Evolutionary conservation across 495 filamentous ascomycete genomes (phyloP).

Genomic region (Hypoxylon crocopeplum): DNA sequence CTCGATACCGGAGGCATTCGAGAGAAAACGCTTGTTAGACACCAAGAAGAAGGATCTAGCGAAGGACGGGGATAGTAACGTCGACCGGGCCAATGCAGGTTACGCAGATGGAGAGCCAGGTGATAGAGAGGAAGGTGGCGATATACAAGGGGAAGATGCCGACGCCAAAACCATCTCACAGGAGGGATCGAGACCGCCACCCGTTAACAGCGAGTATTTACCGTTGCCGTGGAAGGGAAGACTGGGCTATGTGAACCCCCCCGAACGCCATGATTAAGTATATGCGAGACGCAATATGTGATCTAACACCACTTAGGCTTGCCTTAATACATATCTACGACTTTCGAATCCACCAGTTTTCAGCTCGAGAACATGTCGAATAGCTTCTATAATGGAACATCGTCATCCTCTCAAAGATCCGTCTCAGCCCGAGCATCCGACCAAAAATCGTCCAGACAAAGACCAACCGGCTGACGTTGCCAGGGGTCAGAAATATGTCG

Average conservation of each 20-base stretch:
- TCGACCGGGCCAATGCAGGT: constrained; percentile 5
- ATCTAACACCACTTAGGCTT: constrained; percentile 64
- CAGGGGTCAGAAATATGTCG: constrained; percentile 72
- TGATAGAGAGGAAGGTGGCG: constrained; percentile 26
- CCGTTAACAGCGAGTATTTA: constrained; percentile 84
- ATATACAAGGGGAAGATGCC: constrained; percentile 21
- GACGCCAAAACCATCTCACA: constrained; percentile 52
- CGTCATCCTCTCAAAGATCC: constrained; percentile 80
- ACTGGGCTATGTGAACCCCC: constrained; percentile 78
- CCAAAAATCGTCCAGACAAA: constrained; percentile 83
- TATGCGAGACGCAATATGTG: neutral
- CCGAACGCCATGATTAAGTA: constrained; percentile 8
- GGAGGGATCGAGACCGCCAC: constrained; percentile 64
- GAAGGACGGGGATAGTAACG: constrained; percentile 17
- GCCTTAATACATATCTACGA: constrained; percentile 91
- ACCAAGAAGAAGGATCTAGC: neutral
- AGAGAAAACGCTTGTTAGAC: neutral
- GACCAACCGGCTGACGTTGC: constrained; percentile 65
- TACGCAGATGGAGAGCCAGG: constrained; percentile 45
- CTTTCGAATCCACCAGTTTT: constrained; percentile 86
- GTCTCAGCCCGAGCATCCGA: constrained; percentile 75
- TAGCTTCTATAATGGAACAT: constrained; percentile 88
- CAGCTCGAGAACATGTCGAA: constrained; percentile 89
- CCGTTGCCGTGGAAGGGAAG: constrained; percentile 94
- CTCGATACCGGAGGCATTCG: neutral